Conservation (phyloP, 306 rosid genomes). For the Mimosa pudica region DNA sequence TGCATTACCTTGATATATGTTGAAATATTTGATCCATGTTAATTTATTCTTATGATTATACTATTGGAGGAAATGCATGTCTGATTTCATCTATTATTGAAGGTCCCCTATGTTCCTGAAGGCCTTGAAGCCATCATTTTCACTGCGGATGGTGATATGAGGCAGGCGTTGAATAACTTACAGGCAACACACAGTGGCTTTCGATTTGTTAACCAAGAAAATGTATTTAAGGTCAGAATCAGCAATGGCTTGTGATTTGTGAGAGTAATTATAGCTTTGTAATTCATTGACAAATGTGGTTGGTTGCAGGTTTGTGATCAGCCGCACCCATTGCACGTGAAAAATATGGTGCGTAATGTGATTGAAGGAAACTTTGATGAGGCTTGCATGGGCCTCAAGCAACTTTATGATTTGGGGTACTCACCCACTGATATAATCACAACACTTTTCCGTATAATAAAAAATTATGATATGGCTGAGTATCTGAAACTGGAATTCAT, state of each 20-base stretch:
- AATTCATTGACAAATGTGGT: constrained; percentile 16
- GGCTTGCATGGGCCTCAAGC: constrained; percentile 83
- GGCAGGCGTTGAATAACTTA: constrained; percentile 98
- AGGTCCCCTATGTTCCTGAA: constrained; percentile 98
- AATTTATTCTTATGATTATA: neutral
- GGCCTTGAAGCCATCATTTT: constrained; percentile 98
- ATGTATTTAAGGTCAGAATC: constrained; percentile 84
- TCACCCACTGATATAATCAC: constrained; percentile 97
- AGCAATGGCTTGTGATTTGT: constrained; percentile 10
- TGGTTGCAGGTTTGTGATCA: constrained; percentile 91
- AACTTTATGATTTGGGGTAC: constrained; percentile 88
- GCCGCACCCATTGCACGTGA: constrained; percentile 98
- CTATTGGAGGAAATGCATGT: constrained; percentile 23
- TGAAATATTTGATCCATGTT: neutral
- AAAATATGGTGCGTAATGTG: constrained; percentile 81
- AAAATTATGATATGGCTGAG: constrained; percentile 92
- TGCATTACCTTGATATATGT: constrained; percentile 6
- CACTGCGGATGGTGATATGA: constrained; percentile 99
- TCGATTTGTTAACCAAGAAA: constrained; percentile 92
- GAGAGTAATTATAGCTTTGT: constrained; percentile 8
- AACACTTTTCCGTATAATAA: constrained; percentile 88
- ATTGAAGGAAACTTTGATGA: constrained; percentile 89
- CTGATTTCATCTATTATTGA: constrained; percentile 38
- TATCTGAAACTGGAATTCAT: constrained; percentile 91
- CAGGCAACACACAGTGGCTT: constrained; percentile 96